Evolutionary conservation across 805 yeast genomes (phyloP).

Genomic region (Sporopachydermia quercuum): DNA sequence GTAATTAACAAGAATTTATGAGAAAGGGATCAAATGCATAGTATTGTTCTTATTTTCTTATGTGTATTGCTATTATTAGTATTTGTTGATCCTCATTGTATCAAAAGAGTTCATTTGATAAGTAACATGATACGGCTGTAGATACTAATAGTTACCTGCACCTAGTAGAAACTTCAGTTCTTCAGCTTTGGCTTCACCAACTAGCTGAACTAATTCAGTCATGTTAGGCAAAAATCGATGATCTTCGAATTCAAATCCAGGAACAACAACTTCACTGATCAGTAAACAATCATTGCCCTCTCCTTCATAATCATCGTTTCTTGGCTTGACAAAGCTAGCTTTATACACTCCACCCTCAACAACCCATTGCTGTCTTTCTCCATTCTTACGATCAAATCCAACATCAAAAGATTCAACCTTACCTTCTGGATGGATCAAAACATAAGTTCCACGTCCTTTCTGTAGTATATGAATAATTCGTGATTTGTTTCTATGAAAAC

Average conservation of each 20-base stretch:
- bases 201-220: slow-evolving; percentile 19
- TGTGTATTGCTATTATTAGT: no score
- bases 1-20: no score
- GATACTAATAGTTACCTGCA: no score
- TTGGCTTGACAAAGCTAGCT: slow-evolving; percentile 35
- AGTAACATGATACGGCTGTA: no score
- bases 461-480: slow-evolving; percentile 41
- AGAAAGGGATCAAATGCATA: no score
- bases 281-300: slow-evolving; percentile 26
- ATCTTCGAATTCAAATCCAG: slow-evolving; percentile 44
- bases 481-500: slow-evolving; percentile 35
- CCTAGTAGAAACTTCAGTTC: slow-evolving; percentile 25
- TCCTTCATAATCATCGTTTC: slow-evolving; percentile 15
- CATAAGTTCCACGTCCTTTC: slow-evolving; percentile 40
- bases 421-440: slow-evolving; percentile 37
- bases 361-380: slow-evolving; percentile 45
- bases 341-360: slow-evolving; percentile 48
- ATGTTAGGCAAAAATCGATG: slow-evolving; percentile 28
- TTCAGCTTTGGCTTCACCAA: slow-evolving; percentile 24
- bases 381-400: slow-evolving; percentile 31
- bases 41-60: no score
- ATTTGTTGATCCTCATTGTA: no score
- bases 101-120: no score
- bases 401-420: slow-evolving; percentile 32
- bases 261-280: slow-evolving; percentile 45